These are phyloP conservation scores for Jimgerdemannia lactiflua DNA, from an alignment of 192 early-diverging fungal species.

Conservation along the genomic window DNA sequence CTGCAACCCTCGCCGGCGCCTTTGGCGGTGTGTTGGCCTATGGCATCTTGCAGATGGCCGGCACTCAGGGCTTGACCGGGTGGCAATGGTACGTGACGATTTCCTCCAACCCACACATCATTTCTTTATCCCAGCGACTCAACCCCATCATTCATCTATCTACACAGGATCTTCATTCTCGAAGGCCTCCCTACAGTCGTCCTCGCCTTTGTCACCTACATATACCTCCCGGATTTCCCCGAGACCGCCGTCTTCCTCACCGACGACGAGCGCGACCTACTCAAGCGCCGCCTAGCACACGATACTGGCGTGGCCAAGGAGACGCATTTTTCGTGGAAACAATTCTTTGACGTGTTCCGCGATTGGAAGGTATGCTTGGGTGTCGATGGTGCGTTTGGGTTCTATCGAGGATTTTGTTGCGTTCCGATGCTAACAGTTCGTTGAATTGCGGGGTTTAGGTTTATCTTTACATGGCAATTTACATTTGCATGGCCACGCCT, in stretches of 20 bases:
- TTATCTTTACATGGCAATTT: conserved; percentile 43
- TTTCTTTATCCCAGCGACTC: conserved; percentile 19
- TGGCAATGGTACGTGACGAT: conserved; percentile 43
- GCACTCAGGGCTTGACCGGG: conserved; percentile 30
- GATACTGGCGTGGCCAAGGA: conserved; percentile 48
- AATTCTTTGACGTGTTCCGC: conserved; percentile 43
- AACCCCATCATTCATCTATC: conserved; percentile 11
- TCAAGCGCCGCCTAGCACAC: conserved; percentile 35
- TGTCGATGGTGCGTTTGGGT: background rate
- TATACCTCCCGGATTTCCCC: conserved; percentile 48
- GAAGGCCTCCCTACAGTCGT: conserved; percentile 57
- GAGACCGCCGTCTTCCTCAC: conserved; percentile 41
- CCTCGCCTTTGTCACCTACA: conserved; percentile 35
- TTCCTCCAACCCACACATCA: background rate
- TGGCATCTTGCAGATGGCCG: conserved; percentile 56
- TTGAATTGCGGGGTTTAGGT: too few species aligned
- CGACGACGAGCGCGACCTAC: conserved; percentile 37
- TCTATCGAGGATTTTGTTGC: background rate
- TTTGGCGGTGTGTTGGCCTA: conserved; percentile 67
- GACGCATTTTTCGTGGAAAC: conserved; percentile 45
- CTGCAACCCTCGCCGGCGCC: conserved; percentile 49
- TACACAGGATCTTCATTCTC: conserved; percentile 53
- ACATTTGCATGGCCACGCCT: conserved; percentile 63
- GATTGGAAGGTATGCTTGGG: conserved; percentile 41
- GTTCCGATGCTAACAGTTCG: too few species aligned